phyloP scores from a whole-genome alignment of 1,284 basidiomycete species.

The Fomes fomentarius region DNA sequence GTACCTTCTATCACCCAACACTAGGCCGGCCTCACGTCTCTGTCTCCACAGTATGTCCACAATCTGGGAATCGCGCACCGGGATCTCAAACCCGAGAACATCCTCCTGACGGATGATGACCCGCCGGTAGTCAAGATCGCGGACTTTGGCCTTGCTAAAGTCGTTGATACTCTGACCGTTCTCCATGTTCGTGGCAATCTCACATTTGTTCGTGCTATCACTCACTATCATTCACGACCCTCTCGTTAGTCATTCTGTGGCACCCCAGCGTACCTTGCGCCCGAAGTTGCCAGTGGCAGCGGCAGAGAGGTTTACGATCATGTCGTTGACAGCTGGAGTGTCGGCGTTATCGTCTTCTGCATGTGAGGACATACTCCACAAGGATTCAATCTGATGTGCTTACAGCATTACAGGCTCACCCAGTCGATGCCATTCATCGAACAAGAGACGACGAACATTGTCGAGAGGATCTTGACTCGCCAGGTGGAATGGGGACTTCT shows the following conservation, averaged over 20 bases:
- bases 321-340: constrained; percentile 13
- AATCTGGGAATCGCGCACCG: constrained; percentile 76
- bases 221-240: neutral
- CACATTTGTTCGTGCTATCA: neutral
- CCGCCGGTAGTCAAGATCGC: constrained; percentile 78
- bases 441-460: constrained; percentile 54
- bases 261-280: constrained; percentile 7
- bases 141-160: constrained; percentile 90
- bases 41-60: constrained; percentile 59
- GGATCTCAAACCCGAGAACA: constrained; percentile 89
- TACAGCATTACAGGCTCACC: constrained; percentile 56
- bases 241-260: constrained; percentile 7
- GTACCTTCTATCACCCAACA: neutral
- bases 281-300: constrained; percentile 1
- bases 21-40: neutral
- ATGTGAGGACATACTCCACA: neutral
- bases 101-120: constrained; percentile 64
- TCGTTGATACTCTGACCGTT: constrained; percentile 71
- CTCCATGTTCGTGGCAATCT: constrained; percentile 48
- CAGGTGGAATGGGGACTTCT: constrained; percentile 67
- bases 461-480: constrained; percentile 55
- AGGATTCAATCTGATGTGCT: neutral
- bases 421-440: constrained; percentile 72
- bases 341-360: constrained; percentile 10
- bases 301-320: constrained; percentile 1